A percentile compares a stretch with the other conserved stretches of the same genome.
Evolutionary conservation across 176 grass and related monocot species (phyloP).

Genomic region (Oryza nivara): DNA sequence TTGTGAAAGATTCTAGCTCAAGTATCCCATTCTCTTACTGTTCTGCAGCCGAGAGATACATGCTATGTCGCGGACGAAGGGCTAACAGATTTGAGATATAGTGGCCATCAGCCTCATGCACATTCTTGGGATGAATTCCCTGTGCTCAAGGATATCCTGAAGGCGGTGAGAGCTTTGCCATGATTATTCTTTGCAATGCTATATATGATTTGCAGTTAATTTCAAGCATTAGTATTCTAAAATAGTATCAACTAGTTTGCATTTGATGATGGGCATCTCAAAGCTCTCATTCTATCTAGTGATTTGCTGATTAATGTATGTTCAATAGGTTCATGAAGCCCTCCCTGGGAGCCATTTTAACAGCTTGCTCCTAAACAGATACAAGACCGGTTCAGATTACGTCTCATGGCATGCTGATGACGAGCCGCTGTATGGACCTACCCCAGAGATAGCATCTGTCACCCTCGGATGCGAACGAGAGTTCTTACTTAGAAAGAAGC

Average conservation of each 20-base stretch:
- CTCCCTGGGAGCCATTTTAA: conserved; percentile 82
- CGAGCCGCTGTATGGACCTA: conserved; percentile 72
- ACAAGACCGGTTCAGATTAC: conserved; percentile 76
- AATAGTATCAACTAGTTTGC: neutral
- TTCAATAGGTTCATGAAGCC: conserved; percentile 69
- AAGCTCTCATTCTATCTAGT: neutral
- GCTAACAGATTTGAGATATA: conserved; percentile 71
- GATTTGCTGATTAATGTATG: neutral
- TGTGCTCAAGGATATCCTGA: conserved; percentile 77
- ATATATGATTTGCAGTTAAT: neutral
- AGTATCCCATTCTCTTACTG: neutral
- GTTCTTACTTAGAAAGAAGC: conserved; percentile 73
- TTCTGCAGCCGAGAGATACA: conserved; percentile 61
- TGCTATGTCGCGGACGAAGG: conserved; percentile 79
- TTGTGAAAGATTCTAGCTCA: neutral
- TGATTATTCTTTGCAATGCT: neutral
- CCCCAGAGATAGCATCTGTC: conserved; percentile 81
- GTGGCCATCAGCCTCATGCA: conserved; percentile 62
- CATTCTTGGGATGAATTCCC: conserved; percentile 93
- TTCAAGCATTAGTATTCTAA: neutral
- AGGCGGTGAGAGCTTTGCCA: conserved; percentile 42
- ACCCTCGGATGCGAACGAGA: conserved; percentile 79
- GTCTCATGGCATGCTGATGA: conserved; percentile 96
- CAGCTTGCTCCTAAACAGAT: conserved; percentile 86
- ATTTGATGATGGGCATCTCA: neutral